Evolutionary conservation across 495 filamentous ascomycete genomes (phyloP), one percentile per base, ranked within the genome.

Genomic region (Penicillium pancosmium): DNA sequence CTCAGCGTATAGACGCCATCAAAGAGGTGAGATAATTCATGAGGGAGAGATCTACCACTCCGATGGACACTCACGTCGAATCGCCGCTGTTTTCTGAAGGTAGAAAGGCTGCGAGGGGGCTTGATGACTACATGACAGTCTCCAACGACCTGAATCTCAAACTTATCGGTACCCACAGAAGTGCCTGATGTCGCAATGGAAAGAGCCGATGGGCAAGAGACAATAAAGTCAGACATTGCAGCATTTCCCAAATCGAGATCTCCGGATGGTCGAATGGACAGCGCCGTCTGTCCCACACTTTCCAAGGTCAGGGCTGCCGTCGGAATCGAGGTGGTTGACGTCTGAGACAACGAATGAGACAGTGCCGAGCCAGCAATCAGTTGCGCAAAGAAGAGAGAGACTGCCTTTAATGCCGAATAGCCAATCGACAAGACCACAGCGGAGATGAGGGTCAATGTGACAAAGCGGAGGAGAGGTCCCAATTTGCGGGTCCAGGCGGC

Each of bases 131-230:
- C 78, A 63, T 89, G 80, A 56, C 77, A 80, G 59, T 88, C 82
- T 9, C 84, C 86, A 60, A 88, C 75, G 25, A 83, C 76, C 57
- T 86, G 82, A n/a, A 88, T 73, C 59, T 85, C 82, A 67, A 86
- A 88, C 5, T 70, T 60, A 41, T 82, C 74, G 1, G 72, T 46
- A 1, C 46, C 57, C 12, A 34, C 57, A 25, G 58, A 50, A 21
- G 54, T 31, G 15, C 57, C 59, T 13, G 57, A 23, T 27, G 60
- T 35, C n/a, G 68, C 55, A 31, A 66, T 59, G 31, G 59, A 16
- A 7, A 67, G 60, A 9, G 47, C 61, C 10, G 65, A 62, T 19
- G 67, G 41, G 8, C 68, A 63, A 7, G 65, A 59, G 12, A 71
- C 50, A 13, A 59, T 55, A 21, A 52, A 48, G 40, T 43, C 43